Evolutionary conservation across 139 green algal genomes (phyloP), one percentile per base, ranked within the genome.

Genomic region (Gonium pectorale): DNA sequence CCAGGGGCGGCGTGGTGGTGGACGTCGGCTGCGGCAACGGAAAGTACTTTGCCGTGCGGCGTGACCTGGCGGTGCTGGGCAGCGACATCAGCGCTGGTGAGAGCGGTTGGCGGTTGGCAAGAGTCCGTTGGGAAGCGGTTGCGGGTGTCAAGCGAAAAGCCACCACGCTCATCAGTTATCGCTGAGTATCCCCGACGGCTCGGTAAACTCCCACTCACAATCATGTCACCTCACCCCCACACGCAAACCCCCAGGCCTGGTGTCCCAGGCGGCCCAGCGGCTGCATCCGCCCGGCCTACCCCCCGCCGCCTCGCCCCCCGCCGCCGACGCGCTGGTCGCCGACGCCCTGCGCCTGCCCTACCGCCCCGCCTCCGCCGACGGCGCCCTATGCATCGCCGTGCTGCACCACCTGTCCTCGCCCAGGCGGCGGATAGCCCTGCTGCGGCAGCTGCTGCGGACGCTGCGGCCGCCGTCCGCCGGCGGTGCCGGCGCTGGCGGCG

Each of bases 1-100:
- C 92, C 0, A 27, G 72, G 0, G 91, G 92, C 7, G 88, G 83
- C 33, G 40, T 99, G 33, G 79, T 86, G 17, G 95, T 92, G 2
- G 97, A 99, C 81, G 94, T 98, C 46, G 98, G 98, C 0, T 99
- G 97, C 86, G 98, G 98, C 66, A 99, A 99, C 87, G 98, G 98
- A 54, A 99, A 99, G 92, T 99, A 99, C 92, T 96, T 99, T 86
- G 93, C 88, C 0, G 92, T 98, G 74, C 78, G 96, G 8, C 52
- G 69, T 0, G 96, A 98, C 91, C 29, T 96, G 2, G 91, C 90
- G 13, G 89, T 97, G 67, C 71, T 97, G 52, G 95, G 91, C 56
- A 93, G 86, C 43, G 96, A 98, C 87, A 90, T 93, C 51, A 95
- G 92, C 83, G n/a, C 41, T 69, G 92, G 91, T 94, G 85, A 56